phyloP scores from a whole-genome alignment of 345 rosid species.

The Gossypium australe region DNA sequence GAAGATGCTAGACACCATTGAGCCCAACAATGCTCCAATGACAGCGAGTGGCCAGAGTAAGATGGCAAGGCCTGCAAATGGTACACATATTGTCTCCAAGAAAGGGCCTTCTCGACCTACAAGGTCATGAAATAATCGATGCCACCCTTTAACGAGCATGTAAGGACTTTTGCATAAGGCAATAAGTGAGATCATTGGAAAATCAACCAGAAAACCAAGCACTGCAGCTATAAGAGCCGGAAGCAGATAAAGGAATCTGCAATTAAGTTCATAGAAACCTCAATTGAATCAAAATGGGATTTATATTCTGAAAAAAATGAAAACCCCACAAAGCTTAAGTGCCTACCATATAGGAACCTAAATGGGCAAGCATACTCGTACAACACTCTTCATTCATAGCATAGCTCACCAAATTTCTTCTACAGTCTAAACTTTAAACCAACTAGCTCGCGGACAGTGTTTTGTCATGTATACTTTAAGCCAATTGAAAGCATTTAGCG shows the following conservation, averaged over 20 bases:
- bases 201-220: conserved; percentile 65
- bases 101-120: conserved; percentile 97
- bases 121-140: conserved; percentile 81
- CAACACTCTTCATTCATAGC: not conserved
- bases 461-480: not conserved
- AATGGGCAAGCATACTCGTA: not conserved
- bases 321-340: not conserved
- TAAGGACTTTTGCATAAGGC: conserved; percentile 82
- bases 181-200: conserved; percentile 58
- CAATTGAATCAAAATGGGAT: not conserved
- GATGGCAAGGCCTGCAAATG: conserved; percentile 91
- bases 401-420: not conserved
- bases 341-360: not conserved
- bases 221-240: conserved; percentile 58
- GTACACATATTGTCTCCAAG: conserved; percentile 95
- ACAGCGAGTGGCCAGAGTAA: conserved; percentile 97
- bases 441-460: not conserved
- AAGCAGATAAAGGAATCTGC: conserved; percentile 69
- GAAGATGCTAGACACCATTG: conserved; percentile 63
- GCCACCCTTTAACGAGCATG: conserved; percentile 97
- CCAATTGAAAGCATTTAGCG: not conserved
- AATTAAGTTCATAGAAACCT: conserved; percentile 8
- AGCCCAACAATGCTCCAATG: conserved; percentile 74
- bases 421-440: not conserved
- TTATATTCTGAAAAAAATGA: not conserved